Base-by-base conservation (phyloP, 2,329 filamentous ascomycete species). In the Ophiocordyceps australis region DNA sequence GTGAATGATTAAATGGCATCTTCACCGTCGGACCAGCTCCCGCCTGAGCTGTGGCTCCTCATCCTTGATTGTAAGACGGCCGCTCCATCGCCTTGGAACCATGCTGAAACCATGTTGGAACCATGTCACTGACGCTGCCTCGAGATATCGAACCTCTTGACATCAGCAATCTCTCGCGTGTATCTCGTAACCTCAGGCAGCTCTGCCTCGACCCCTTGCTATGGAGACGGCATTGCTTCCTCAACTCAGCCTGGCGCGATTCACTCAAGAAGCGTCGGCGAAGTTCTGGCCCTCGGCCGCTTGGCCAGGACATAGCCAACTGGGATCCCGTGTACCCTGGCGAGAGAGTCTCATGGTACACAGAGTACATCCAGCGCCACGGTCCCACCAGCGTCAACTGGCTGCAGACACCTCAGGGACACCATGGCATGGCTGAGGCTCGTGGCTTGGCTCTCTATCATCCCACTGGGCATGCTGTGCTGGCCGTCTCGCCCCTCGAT, bases 331-430 rank as follows among this genome's bases (percentile, higher is more conserved):
- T 68, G 0, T 82, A 76, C 34, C 66, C 72, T 0, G 55, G 51
- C 5, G 83, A 94, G 49, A 58, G 57, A 21, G 60, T 85, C 13
- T 71, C 78, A 25, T 94, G 82, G 76, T 93, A 92, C 46, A 66
- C 78, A 28, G 85, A 94, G 47, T 93, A 83, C 42, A 75, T 91
- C 33, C 80, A 85, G 27, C 65, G 85, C 18, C 65, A 85, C 48
- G 82, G 71, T 1, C 72, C 74, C 0, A 60, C 82, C n/a, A 62
- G 62, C 10, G 57, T 82, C 27, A 74, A 65, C 38, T 94, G 85
- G 85, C 58, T 91, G 22, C 65, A 83, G 41, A 60, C 67, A 28
- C 72, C 75, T 7, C 49, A 50, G 8, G 42, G 57, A 20, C 42
- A 40, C 28, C 48, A 58, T 18, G 55, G 65, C 29, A 45, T 56